Conservation (phyloP, 805 yeast species). For the Yamadazyma akitaensis region DNA sequence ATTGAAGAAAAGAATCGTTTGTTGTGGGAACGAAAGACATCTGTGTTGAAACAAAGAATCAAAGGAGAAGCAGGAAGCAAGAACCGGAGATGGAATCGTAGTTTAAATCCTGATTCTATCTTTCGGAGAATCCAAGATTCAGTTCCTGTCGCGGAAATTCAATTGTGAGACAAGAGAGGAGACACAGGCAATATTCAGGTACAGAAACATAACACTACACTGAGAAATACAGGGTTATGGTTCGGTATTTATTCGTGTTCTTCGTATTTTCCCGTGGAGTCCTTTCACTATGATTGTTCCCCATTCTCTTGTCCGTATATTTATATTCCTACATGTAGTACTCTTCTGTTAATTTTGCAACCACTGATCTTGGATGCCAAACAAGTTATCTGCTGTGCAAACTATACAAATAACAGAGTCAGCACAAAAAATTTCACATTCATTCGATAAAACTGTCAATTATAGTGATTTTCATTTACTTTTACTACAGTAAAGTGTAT, state of each 20-base stretch:
- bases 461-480: no score
- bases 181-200: no score
- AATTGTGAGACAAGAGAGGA: neutral
- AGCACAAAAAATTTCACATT: no score
- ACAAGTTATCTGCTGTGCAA: neutral
- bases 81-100: neutral
- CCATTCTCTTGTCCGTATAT: neutral
- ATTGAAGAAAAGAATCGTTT: constrained; percentile 35
- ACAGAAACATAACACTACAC: no score
- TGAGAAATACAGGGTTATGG: no score
- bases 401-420: no score
- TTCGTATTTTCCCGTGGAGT: no score
- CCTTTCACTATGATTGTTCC: no score
- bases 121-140: neutral
- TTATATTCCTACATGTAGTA: neutral
- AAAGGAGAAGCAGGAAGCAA: neutral
- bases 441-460: no score
- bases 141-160: neutral
- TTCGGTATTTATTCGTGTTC: no score
- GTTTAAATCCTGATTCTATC: neutral
- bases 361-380: neutral
- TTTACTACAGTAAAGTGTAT: neutral
- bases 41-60: neutral
- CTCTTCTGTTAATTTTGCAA: neutral
- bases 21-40: constrained; percentile 10